These are phyloP conservation scores for Trametes cinnabarina DNA, from an alignment of 768 basidiomycete species.

Conservation along the genomic window DNA sequence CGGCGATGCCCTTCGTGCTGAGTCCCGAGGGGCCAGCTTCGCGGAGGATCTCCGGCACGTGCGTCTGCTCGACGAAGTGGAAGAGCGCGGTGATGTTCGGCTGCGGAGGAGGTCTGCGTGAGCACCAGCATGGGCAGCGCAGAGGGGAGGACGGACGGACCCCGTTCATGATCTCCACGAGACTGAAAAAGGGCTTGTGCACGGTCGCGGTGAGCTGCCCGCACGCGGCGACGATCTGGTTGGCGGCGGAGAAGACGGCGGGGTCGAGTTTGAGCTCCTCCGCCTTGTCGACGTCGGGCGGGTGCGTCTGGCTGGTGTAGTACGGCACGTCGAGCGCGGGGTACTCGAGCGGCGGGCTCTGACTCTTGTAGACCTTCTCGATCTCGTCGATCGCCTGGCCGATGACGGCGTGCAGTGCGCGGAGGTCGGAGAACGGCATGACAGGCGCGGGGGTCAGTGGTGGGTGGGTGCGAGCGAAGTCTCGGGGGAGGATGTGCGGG, in stretches of 20 bases:
- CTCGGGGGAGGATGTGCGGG: neutral
- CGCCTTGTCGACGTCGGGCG: neutral
- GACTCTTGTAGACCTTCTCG: slow-evolving; percentile 43
- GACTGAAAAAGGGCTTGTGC: slow-evolving; percentile 41
- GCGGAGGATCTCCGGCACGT: slow-evolving; percentile 66
- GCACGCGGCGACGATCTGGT: slow-evolving; percentile 25
- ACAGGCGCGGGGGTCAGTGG: neutral
- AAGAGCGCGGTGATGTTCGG: neutral
- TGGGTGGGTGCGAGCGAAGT: neutral
- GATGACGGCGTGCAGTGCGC: slow-evolving; percentile 13
- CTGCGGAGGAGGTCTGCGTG: neutral
- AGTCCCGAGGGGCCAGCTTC: slow-evolving; percentile 55
- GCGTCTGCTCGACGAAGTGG: slow-evolving; percentile 23
- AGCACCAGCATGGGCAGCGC: neutral
- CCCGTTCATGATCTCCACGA: slow-evolving; percentile 66
- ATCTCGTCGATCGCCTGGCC: slow-evolving; percentile 49
- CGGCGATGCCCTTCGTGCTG: slow-evolving; percentile 41
- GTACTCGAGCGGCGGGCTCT: slow-evolving; percentile 11
- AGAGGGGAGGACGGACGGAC: slow-evolving; percentile 33
- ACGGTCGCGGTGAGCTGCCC: slow-evolving; percentile 22
- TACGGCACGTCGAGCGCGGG: slow-evolving; percentile 10
- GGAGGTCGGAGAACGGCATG: slow-evolving; percentile 7
- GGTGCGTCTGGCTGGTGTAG: neutral
- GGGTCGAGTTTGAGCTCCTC: slow-evolving; percentile 20
- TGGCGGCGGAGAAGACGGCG: slow-evolving; percentile 20